Evolutionary conservation across 1,139 yeast genomes (phyloP).

Genomic region (Geotrichum cucujoidarum): DNA sequence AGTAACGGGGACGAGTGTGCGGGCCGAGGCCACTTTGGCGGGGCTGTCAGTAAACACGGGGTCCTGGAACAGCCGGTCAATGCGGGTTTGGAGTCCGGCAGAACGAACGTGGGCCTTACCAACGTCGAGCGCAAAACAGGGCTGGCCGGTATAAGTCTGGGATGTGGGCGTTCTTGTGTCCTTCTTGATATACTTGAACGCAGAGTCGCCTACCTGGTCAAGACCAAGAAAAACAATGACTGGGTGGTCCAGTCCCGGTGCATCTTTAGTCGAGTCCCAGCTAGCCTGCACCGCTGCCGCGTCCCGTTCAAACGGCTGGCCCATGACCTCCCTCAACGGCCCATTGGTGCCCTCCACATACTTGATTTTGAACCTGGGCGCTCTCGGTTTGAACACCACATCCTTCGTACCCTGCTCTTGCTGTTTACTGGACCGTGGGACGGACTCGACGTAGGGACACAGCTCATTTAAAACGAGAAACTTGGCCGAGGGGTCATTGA

Average conservation of each 20-base stretch:
- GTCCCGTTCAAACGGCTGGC: constrained; percentile 34
- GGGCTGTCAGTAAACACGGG: constrained; percentile 30
- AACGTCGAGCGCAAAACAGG: constrained; percentile 74
- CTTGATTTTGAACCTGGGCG: not conserved
- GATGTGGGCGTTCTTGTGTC: constrained; percentile 1
- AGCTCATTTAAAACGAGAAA: constrained; percentile 49
- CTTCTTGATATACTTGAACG: not conserved
- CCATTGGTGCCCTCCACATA: not conserved
- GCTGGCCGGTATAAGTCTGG: constrained; percentile 58
- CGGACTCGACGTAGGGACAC: constrained; percentile 30
- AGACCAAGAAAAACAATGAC: constrained; percentile 63
- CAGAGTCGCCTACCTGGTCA: constrained; percentile 44
- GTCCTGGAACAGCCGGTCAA: not conserved
- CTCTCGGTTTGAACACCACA: constrained; percentile 8
- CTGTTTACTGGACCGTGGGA: constrained; percentile 7
- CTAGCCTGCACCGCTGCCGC: constrained; percentile 30
- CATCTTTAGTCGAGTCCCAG: constrained; percentile 38
- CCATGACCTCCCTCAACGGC: constrained; percentile 25
- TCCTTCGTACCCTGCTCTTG: not conserved
- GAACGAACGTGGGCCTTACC: constrained; percentile 29
- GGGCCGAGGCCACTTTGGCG: constrained; percentile 31
- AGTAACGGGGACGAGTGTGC: no score
- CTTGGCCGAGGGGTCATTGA: constrained; percentile 50
- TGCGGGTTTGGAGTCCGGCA: not conserved
- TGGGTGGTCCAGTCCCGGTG: constrained; percentile 38